Conservation (phyloP, 148 eudicot species). For the Rhododendron vialii region DNA sequence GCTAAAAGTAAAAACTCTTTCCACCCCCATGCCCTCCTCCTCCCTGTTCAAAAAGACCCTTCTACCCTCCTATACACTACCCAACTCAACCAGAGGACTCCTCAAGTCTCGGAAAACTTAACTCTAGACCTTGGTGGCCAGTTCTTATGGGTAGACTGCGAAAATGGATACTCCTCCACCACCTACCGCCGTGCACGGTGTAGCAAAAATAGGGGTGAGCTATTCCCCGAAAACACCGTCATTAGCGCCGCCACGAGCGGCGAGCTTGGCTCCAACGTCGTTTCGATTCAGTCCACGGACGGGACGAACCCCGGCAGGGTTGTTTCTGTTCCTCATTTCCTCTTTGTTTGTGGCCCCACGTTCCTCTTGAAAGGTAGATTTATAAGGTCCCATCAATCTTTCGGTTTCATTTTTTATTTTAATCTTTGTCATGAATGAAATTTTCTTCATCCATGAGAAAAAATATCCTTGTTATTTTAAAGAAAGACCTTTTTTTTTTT, state of each 20-base stretch:
- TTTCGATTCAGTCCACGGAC: constrained; percentile 2
- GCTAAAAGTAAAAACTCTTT: constrained; percentile 9
- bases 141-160: constrained; percentile 45
- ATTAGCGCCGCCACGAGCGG: constrained; percentile 8
- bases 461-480: not conserved
- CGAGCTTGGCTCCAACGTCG: constrained; percentile 17
- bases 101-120: constrained; percentile 27
- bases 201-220: constrained; percentile 26
- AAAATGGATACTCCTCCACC: constrained; percentile 38
- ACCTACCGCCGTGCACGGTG: constrained; percentile 38
- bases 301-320: not conserved
- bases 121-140: constrained; percentile 45
- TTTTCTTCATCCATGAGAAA: too few species aligned
- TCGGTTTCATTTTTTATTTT: not conserved
- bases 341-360: constrained; percentile 26
- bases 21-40: constrained; percentile 40
- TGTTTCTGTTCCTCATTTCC: not conserved
- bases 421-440: too few species aligned
- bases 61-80: constrained; percentile 41
- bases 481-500: too few species aligned
- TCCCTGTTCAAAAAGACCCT: constrained; percentile 39
- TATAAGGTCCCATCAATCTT: not conserved
- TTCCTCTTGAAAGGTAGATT: not conserved
- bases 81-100: constrained; percentile 39
- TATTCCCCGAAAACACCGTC: constrained; percentile 23